phyloP scores from a whole-genome alignment of 495 filamentous ascomycete genomes.

The Aspergillus egyptiacus region DNA sequence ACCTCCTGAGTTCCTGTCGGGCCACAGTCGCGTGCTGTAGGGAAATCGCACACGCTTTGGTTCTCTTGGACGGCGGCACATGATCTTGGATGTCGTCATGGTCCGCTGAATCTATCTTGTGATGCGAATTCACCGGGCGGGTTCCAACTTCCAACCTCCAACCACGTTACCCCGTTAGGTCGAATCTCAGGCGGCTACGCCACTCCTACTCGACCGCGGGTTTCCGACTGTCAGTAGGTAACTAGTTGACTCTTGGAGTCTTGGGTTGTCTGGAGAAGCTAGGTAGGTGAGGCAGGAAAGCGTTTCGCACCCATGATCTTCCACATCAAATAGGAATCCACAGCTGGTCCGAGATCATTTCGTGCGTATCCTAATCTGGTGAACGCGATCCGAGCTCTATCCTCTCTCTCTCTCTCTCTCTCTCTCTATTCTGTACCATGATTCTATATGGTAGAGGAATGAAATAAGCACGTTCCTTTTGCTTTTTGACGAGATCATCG shows the following conservation, averaged over 20 bases:
- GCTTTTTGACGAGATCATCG: too few species aligned
- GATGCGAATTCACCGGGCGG: background rate
- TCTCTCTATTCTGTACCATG: too few species aligned
- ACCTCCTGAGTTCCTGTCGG: too few species aligned
- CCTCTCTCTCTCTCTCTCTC: too few species aligned
- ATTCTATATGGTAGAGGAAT: background rate
- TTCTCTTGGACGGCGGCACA: background rate
- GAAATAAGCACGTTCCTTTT: too few species aligned
- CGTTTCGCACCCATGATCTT: constrained; percentile 7
- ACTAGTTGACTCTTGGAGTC: too few species aligned
- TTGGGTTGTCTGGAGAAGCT: constrained; percentile 9
- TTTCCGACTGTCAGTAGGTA: constrained; percentile 4
- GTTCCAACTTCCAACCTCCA: background rate
- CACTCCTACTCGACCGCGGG: too few species aligned
- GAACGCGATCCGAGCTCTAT: constrained; percentile 17
- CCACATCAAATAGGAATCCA: constrained; percentile 13
- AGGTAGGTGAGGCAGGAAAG: background rate
- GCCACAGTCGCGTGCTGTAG: too few species aligned
- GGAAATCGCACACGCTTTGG: too few species aligned
- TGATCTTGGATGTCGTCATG: background rate
- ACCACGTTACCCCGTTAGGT: too few species aligned
- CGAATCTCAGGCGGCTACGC: too few species aligned
- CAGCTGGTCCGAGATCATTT: constrained; percentile 11
- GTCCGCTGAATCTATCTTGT: background rate
- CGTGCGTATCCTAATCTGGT: constrained; percentile 16